Evolutionary conservation across 2,329 filamentous ascomycete genomes (phyloP), one percentile per base, ranked within the genome.

Genomic region (Monosporascus sp.): DNA sequence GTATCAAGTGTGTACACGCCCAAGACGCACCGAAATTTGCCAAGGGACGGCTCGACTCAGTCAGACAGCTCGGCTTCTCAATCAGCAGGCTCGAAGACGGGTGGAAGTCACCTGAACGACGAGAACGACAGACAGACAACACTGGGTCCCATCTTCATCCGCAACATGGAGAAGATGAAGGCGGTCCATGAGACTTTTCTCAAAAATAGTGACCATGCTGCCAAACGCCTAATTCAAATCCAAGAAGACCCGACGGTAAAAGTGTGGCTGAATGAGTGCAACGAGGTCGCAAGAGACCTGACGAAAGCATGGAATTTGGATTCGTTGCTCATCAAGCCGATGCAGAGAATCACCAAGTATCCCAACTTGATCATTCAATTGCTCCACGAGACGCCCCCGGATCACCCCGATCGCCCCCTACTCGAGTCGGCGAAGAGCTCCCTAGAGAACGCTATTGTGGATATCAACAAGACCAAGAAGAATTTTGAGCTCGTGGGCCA

Each of bases 391-490:
- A 97, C 93, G 0, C 87, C 89, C 0, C 72, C 79, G 9, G 86
- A 91, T 57, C 94, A 99, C 66, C 92, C 93, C 0, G 94, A 99
- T 69, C 82, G 87, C 55, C 75, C 78, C 25, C 75, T 81, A 8
- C 79, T 99, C 36, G 57, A 77, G 49, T 66, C 69, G 5, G 79
- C 82, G 36, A 79, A 79, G 57, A 72, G 73, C 2, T 70, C 73
- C 4, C 67, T 87, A 14, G 83, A 88, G 59, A 80, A 79, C 38
- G 87, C 92, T 9, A 83, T 89, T 22, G 82, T 88, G 50, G 88
- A 93, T 56, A 97, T 97, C 70, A 96, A 99, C 73, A 91, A 95
- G 67, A 86, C 91, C 51, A 97, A 97, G 75, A 95, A 93, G 73
- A 92, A 95, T 50, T 91, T 93, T 54, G 90, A 97, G 70, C 82